phyloP scores from a whole-genome alignment of 2,329 filamentous ascomycete genomes.

The Fusarium pseudocircinatum region DNA sequence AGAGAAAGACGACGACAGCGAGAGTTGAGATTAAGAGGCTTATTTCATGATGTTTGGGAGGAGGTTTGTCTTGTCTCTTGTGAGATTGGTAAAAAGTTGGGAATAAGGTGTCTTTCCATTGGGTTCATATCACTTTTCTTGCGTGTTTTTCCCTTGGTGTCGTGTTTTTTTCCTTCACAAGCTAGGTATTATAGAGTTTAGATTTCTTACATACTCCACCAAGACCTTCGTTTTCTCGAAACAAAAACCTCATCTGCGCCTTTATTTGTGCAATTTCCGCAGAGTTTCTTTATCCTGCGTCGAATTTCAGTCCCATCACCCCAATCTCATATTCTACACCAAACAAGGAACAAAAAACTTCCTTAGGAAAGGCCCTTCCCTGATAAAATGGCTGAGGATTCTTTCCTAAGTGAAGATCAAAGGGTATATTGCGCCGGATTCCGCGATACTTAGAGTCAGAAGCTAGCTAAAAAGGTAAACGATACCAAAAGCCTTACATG shows the following conservation, averaged over 20 bases:
- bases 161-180: neutral
- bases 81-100: neutral
- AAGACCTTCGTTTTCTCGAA: neutral
- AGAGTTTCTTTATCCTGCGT: neutral
- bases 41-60: neutral
- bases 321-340: slow-evolving; percentile 23
- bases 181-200: neutral
- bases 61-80: neutral
- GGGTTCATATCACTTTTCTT: neutral
- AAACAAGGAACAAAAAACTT: too few species aligned
- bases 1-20: neutral
- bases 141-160: neutral
- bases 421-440: too few species aligned
- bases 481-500: too few species aligned
- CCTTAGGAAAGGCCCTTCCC: slow-evolving; percentile 48
- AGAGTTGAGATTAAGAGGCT: neutral
- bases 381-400: too few species aligned
- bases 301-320: slow-evolving; percentile 50
- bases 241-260: neutral
- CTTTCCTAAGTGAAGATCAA: too few species aligned
- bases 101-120: neutral
- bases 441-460: too few species aligned
- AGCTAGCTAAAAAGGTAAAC: too few species aligned
- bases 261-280: too few species aligned
- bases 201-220: neutral